Base-by-base conservation (phyloP, 495 filamentous ascomycete genomes). In the Talaromyces stipitatus region DNA sequence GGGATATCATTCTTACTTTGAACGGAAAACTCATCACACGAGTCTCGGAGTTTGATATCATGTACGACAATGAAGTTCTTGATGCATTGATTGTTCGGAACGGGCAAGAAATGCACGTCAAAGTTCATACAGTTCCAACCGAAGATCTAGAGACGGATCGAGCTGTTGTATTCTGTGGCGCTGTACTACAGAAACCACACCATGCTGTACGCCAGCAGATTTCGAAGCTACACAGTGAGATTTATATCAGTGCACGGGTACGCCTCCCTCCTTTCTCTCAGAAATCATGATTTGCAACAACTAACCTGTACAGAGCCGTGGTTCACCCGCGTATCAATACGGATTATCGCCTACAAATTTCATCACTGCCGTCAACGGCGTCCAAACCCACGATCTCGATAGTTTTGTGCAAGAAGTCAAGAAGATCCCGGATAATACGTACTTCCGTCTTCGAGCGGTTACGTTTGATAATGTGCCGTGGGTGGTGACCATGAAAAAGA, bases 401-500 rank as follows among this genome's bases (percentile, higher is more conserved):
- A 67, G 76, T 18, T 99, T 99, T 67, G 69, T 97, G 45, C 73
- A 76, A 16, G 86, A 89, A 63, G 88, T 91, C 12, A 78, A 85
- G 55, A 87, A 87, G 68, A 96, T 99, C 63, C 88, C 88, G 0
- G 91, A 99, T 62, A 97, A 97, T 69, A 94, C 89, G 2, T 99
- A 98, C 74, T 97, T 98, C 84, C 83, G 95, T 22, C 78, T 99
- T 12, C 86, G 88, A 59, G 89, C 92, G 9, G 88, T 96, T 66
- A 97, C 94, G 2, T 99, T 97, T 64, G 94, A 99, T 67, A 95
- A 94, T 60, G 91, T 97, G 14, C 92, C 91, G 12, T 99, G 92
- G 88, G 89, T 97, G 23, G 88, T 94, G 18, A 97, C 92, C 24
- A 97, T 99, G 85, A 99, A 99, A 84, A 99, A 99, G 84, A 95